Evolutionary conservation across 345 rosid genomes (phyloP).

Genomic region (Salix koriyanagi): DNA sequence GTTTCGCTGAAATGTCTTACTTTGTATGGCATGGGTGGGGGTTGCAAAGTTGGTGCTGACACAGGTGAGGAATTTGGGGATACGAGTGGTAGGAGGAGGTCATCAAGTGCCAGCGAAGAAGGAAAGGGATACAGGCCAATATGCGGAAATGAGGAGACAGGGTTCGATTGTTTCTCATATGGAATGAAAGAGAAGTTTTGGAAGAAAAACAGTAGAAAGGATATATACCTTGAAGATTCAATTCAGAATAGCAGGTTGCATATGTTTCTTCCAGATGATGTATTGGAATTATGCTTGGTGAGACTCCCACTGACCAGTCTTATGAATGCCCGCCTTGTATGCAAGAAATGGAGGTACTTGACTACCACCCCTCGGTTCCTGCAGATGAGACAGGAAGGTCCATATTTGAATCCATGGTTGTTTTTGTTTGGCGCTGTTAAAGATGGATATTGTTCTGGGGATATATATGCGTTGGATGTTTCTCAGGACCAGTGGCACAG

Average conservation of each 20-base stretch:
- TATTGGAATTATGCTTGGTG: slow-evolving; percentile 85
- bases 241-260: slow-evolving; percentile 49
- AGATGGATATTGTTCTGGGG: slow-evolving; percentile 77
- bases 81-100: slow-evolving; percentile 66
- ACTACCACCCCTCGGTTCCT: slow-evolving; percentile 64
- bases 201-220: slow-evolving; percentile 61
- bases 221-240: slow-evolving; percentile 39
- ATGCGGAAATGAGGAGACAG: slow-evolving; percentile 69
- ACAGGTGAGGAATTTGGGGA: slow-evolving; percentile 75
- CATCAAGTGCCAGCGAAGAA: slow-evolving; percentile 69
- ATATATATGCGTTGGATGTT: slow-evolving; percentile 72
- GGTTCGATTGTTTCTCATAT: slow-evolving; percentile 81
- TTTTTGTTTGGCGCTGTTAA: slow-evolving; percentile 81
- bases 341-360: slow-evolving; percentile 88
- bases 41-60: slow-evolving; percentile 95
- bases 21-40: slow-evolving; percentile 70
- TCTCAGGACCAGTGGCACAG: slow-evolving; percentile 75
- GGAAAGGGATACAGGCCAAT: slow-evolving; percentile 51
- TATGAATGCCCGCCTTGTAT: slow-evolving; percentile 85
- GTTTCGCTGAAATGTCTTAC: slow-evolving; percentile 64
- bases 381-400: slow-evolving; percentile 67
- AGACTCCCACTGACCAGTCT: slow-evolving; percentile 80
- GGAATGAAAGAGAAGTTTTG: slow-evolving; percentile 79
- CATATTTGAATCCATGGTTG: slow-evolving; percentile 75
- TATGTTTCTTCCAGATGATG: slow-evolving; percentile 76